Evolutionary conservation across 1,139 yeast genomes (phyloP).

Genomic region (Meyerozyma smithsonii): DNA sequence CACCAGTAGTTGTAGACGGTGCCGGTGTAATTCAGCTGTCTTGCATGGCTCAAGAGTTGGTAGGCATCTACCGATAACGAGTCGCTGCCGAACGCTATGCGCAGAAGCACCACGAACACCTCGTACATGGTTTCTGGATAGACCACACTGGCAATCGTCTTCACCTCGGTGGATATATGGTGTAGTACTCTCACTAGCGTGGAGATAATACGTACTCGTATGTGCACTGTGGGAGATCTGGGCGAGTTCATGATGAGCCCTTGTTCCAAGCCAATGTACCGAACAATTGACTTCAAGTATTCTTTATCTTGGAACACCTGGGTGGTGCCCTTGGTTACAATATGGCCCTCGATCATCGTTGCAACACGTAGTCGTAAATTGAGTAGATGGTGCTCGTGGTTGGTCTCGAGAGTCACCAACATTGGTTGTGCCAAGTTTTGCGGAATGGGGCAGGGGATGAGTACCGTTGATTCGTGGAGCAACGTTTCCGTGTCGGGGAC

Average conservation of each 20-base stretch:
- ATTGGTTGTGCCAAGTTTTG: constrained; percentile 12
- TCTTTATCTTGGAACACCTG: constrained; percentile 31
- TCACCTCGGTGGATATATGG: constrained; percentile 29
- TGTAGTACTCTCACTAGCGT: constrained; percentile 28
- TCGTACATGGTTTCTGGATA: constrained; percentile 44
- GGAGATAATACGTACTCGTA: constrained; percentile 41
- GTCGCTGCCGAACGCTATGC: constrained; percentile 54
- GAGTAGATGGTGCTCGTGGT: constrained; percentile 42
- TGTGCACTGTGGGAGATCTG: constrained; percentile 35
- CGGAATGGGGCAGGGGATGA: constrained; percentile 31
- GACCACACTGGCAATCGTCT: constrained; percentile 28
- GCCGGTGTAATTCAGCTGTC: constrained; percentile 19
- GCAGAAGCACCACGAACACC: constrained; percentile 46
- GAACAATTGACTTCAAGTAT: constrained; percentile 38
- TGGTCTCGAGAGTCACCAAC: constrained; percentile 13
- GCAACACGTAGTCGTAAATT: constrained; percentile 38
- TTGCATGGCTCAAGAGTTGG: constrained; percentile 24
- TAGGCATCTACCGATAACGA: constrained; percentile 34
- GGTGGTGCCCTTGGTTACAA: constrained; percentile 28
- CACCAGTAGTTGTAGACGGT: constrained; percentile 39
- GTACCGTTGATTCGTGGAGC: constrained; percentile 22
- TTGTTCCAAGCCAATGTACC: constrained; percentile 51
- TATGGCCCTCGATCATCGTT: constrained; percentile 39
- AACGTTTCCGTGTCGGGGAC: constrained; percentile 25
- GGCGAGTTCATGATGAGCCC: constrained; percentile 43